Percentiles rank a stretch among this genome's conserved stretches.
Conservation (phyloP, 192 early-diverging fungal genomes). For the Rhizophagus prolifer region DNA sequence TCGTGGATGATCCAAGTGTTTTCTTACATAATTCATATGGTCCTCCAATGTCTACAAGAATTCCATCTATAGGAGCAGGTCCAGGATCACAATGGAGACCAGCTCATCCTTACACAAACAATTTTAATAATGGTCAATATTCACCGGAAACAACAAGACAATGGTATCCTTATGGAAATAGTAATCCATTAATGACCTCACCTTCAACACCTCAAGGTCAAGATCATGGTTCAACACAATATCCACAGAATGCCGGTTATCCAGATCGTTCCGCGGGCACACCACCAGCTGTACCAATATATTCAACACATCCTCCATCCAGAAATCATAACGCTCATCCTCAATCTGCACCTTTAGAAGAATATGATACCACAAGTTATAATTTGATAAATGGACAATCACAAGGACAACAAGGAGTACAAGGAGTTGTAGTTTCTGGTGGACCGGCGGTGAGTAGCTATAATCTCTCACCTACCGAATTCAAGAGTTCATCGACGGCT, state of each 20-base stretch:
- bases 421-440: slow-evolving; percentile 4
- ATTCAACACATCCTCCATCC: neutral
- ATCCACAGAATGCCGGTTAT: neutral
- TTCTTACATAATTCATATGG: slow-evolving; percentile 47
- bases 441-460: slow-evolving; percentile 18
- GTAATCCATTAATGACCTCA: slow-evolving; percentile 8
- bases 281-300: slow-evolving; percentile 21
- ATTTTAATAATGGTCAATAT: slow-evolving; percentile 18
- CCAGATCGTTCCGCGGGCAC: neutral
- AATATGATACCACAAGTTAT: slow-evolving; percentile 20
- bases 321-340: slow-evolving; percentile 20
- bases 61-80: slow-evolving; percentile 19
- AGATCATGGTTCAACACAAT: slow-evolving; percentile 15
- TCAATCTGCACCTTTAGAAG: slow-evolving; percentile 1
- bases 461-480: slow-evolving; percentile 12
- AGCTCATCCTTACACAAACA: slow-evolving; percentile 2
- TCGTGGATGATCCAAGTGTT: slow-evolving; percentile 68
- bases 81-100: slow-evolving; percentile 21
- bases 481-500: neutral
- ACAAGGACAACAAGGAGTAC: slow-evolving; percentile 27
- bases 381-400: slow-evolving; percentile 26
- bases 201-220: neutral
- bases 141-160: slow-evolving; percentile 4
- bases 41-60: slow-evolving; percentile 12
- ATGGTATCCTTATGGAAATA: slow-evolving; percentile 27